These are phyloP conservation scores for Vachellia collinsii DNA, from an alignment of 306 rosid species.

Conservation along the genomic window DNA sequence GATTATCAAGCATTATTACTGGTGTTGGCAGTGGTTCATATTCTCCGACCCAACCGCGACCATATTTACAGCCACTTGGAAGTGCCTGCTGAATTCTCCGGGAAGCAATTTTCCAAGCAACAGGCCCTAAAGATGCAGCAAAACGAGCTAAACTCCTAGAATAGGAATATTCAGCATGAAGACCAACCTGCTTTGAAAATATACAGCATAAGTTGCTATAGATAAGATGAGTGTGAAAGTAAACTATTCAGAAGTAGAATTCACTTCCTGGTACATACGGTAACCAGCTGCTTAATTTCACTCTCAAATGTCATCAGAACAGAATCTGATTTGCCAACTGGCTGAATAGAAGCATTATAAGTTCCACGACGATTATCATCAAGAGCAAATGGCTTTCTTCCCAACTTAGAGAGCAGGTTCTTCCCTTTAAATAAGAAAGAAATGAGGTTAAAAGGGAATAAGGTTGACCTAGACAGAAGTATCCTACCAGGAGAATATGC, in stretches of 20 bases:
- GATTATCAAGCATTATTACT: constrained; percentile 67
- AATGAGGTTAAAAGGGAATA: constrained; percentile 42
- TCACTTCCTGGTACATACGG: constrained; percentile 60
- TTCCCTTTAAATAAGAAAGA: constrained; percentile 60
- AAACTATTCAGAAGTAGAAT: constrained; percentile 36
- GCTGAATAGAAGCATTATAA: constrained; percentile 60
- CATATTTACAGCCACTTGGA: constrained; percentile 85
- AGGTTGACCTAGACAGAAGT: constrained; percentile 14
- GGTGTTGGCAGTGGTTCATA: constrained; percentile 98
- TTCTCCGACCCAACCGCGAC: constrained; percentile 99
- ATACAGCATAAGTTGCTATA: constrained; percentile 27
- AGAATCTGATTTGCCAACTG: constrained; percentile 69
- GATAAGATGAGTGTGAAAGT: constrained; percentile 18
- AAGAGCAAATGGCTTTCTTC: constrained; percentile 66
- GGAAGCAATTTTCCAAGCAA: constrained; percentile 94
- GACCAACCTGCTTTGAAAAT: constrained; percentile 77
- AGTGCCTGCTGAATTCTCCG: constrained; percentile 84
- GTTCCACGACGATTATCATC: constrained; percentile 89
- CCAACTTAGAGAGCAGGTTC: constrained; percentile 65
- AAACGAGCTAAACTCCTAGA: constrained; percentile 98
- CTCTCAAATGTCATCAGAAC: constrained; percentile 78
- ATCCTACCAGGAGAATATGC: constrained; percentile 15
- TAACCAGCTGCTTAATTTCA: constrained; percentile 88
- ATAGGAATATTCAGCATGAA: constrained; percentile 93
- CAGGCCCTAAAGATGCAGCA: constrained; percentile 87